Evolutionary conservation across 1,139 yeast species (phyloP), one percentile per base, ranked within the genome.

Genomic region (Tardiomyces digboiensis): DNA sequence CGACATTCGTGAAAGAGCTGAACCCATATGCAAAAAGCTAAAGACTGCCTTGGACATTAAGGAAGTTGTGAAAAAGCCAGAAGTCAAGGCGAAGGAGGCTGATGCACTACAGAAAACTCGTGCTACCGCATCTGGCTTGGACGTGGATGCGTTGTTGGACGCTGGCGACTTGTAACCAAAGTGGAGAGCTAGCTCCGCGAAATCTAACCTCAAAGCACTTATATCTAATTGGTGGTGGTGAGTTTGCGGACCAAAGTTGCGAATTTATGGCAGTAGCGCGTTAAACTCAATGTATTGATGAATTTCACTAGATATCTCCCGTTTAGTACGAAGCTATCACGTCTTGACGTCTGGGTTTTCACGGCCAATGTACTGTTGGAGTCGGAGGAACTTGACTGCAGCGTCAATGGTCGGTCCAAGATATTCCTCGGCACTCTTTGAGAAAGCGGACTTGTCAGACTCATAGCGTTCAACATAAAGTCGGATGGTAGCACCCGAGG

Each of bases 401-500:
- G 74, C 70, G 36, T 70, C 56, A 53, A 91, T 77, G 54, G 83
- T 89, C 4, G 70, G 64, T 44, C 70, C 70, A 57, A 91, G 75
- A 65, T 69, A 88, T 37, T 79, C 78, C 54, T 83, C 86, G n/a
- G 89, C 94, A 40, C 71, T 64, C 48, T 66, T 56, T 8, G 58
- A 58, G 58, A 75, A 78, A 39, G 71, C 72, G 14, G 75, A 52
- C 46, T 67, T 62, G 57, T 87, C 94, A 44, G 65, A 58, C 38
- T 83, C 78, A 67, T 85, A 89, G 66, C 82, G 82, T 66, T 91
- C 98, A 62, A 89, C 71, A 66, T 91, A 91, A 53, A 91, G 72
- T 66, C 99, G 80, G 49, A 93, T 89, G 2, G 99, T 91, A 18
- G 98, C 97, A 41, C 98, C 99, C 1, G 95, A 81, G 1, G 97